Percentiles rank a stretch among this genome's conserved stretches.
Evolutionary conservation across 2,329 filamentous ascomycete genomes (phyloP).

Genomic region (Diplocarpon mali): DNA sequence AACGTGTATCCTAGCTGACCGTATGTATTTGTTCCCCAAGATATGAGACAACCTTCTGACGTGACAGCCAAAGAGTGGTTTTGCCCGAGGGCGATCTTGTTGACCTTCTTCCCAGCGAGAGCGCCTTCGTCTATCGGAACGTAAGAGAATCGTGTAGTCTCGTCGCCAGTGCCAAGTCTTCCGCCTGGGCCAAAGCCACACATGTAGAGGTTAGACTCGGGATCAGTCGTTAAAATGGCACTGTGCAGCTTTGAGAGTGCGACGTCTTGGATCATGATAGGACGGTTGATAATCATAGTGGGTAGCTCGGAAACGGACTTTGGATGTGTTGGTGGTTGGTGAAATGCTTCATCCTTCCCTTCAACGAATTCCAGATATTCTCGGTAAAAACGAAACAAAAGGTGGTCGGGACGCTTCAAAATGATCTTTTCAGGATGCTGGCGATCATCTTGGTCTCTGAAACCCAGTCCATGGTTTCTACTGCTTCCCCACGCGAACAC

Average conservation of each 20-base stretch:
- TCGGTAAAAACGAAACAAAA: slow-evolving; percentile 62
- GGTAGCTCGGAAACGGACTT: slow-evolving; percentile 46
- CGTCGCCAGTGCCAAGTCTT: slow-evolving; percentile 77
- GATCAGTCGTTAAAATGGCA: slow-evolving; percentile 76
- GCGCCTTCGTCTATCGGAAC: slow-evolving; percentile 67
- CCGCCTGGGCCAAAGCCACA: slow-evolving; percentile 89
- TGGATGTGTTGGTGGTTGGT: slow-evolving; percentile 20
- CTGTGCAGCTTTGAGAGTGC: slow-evolving; percentile 87
- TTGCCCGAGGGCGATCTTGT: slow-evolving; percentile 74
- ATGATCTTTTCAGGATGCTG: slow-evolving; percentile 82
- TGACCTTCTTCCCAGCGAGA: slow-evolving; percentile 61
- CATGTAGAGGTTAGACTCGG: slow-evolving; percentile 81
- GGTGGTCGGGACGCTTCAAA: slow-evolving; percentile 64
- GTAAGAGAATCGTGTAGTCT: slow-evolving; percentile 81
- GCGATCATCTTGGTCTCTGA: slow-evolving; percentile 91
- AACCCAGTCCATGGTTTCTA: slow-evolving; percentile 83
- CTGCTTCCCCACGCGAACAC: slow-evolving; percentile 93
- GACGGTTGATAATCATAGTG: slow-evolving; percentile 57
- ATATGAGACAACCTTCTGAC: slow-evolving; percentile 80
- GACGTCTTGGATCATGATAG: slow-evolving; percentile 69
- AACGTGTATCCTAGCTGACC: slow-evolving; percentile 80
- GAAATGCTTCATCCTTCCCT: slow-evolving; percentile 13
- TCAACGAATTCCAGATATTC: slow-evolving; percentile 44
- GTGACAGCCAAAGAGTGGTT: slow-evolving; percentile 84
- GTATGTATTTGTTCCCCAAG: slow-evolving; percentile 82